Evolutionary conservation across 169 alveolate genomes (phyloP).

Genomic region (Plasmodium malariae): DNA sequence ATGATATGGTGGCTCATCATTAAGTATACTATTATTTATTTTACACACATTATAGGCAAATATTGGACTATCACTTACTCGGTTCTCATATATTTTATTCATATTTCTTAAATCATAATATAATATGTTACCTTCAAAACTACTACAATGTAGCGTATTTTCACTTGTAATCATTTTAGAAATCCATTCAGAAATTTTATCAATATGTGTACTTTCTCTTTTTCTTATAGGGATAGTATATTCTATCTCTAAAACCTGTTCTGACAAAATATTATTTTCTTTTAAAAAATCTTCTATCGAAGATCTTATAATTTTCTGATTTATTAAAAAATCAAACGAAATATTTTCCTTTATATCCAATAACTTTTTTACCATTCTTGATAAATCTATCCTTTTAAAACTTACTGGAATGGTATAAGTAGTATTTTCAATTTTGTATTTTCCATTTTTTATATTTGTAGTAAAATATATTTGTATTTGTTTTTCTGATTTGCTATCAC

Average conservation of each 20-base stretch:
- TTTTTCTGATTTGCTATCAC: constrained; percentile 8
- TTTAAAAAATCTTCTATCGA: constrained; percentile 60
- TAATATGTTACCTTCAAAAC: constrained; percentile 52
- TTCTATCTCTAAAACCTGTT: constrained; percentile 32
- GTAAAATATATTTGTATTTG: constrained; percentile 55
- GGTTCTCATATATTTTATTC: constrained; percentile 33
- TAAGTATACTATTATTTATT: neutral
- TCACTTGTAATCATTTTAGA: constrained; percentile 40
- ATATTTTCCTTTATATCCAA: constrained; percentile 47
- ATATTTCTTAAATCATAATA: constrained; percentile 51
- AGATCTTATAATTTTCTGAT: constrained; percentile 64
- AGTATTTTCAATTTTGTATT: constrained; percentile 54
- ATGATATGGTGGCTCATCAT: neutral
- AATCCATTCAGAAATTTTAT: constrained; percentile 63
- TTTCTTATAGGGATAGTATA: constrained; percentile 40
- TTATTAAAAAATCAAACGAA: constrained; percentile 70
- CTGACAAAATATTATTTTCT: constrained; percentile 55
- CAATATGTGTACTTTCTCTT: constrained; percentile 44
- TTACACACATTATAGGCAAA: constrained; percentile 44
- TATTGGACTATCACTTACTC: constrained; percentile 18
- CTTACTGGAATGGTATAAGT: constrained; percentile 57
- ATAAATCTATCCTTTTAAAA: constrained; percentile 69
- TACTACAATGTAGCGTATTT: constrained; percentile 52
- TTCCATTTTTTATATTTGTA: constrained; percentile 32
- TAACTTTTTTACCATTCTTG: constrained; percentile 67